Base-by-base conservation (phyloP, 2,329 filamentous ascomycete genomes). In the Zymoseptoria brevis region DNA sequence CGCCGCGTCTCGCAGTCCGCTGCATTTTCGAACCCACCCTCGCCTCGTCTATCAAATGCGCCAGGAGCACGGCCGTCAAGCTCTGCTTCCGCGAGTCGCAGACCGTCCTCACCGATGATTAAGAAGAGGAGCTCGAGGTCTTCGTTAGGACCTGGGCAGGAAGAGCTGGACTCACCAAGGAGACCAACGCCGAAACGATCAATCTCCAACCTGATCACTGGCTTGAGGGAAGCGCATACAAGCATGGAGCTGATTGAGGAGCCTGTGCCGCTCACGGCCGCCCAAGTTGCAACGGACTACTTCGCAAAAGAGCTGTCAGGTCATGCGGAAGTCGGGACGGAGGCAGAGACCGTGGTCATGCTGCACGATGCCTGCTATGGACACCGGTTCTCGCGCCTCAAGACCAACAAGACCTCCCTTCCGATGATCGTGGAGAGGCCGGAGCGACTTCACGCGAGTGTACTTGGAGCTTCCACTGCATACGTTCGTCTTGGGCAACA, bases 331-430 rank as follows among this genome's bases (percentile, higher is more conserved):
- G 69, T 65, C 4, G 72, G 71, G 1, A 67, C 68, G 9, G 64
- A 71, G 6, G 72, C 81, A 2, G 79, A 91, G 61, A 90, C 90
- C 0, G 76, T 95, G 4, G 91, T 97, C 53, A 82, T 99, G 29
- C 77, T 99, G 1, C 91, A 97, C 68, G 94, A 99, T 76, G 87
- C 88, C 56, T 96, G 93, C 75, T 99, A 97, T 72, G 92, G 93
- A 22, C 94, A 99, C 75, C 87, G 91, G 21, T 99, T 86, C 74
- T 90, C 92, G 9, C 83, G 94, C 51, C 90, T 90, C 3, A 87
- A 88, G 67, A 87, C 90, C 0, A 87, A 85, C 21, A 87, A 87
- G 68, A 81, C 78, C 51, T 82, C 83, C 16, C 80, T 97, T 1
- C 84, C 79, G 68, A 88, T 86, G 58, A 96, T 99, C 64, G 92